Conservation (phyloP, 2,329 filamentous ascomycete species). For the Alternaria consortialis region DNA sequence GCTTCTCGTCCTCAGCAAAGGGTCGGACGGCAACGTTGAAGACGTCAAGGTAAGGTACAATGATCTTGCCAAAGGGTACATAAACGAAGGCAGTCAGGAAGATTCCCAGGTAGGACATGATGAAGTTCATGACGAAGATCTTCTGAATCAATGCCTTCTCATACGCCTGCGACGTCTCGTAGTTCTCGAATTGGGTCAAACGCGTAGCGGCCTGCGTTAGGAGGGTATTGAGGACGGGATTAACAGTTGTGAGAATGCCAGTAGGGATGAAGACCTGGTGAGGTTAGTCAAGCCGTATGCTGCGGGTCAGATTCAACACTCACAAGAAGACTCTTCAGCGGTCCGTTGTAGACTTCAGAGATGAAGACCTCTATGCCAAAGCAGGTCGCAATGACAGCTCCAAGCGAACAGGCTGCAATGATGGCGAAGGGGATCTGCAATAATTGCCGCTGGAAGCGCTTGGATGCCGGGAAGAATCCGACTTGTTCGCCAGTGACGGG, state of each 20-base stretch:
- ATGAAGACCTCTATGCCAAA: constrained; percentile 97
- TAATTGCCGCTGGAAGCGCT: constrained; percentile 78
- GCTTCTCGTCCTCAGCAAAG: constrained; percentile 78
- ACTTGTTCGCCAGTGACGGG: constrained; percentile 82
- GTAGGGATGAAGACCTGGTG: constrained; percentile 84
- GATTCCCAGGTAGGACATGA: constrained; percentile 87
- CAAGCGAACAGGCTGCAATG: constrained; percentile 74
- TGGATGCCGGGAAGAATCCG: constrained; percentile 77
- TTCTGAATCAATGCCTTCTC: constrained; percentile 88
- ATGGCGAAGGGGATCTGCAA: constrained; percentile 87
- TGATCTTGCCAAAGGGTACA: constrained; percentile 84
- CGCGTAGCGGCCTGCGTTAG: constrained; percentile 79
- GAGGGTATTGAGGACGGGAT: constrained; percentile 79
- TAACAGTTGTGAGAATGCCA: constrained; percentile 79
- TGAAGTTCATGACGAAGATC: constrained; percentile 95
- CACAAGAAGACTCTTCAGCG: constrained; percentile 84
- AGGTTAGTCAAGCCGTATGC: constrained; percentile 1
- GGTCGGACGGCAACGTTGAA: constrained; percentile 78
- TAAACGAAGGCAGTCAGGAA: constrained; percentile 94
- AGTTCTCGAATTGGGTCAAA: constrained; percentile 88
- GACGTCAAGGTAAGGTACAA: constrained; percentile 86
- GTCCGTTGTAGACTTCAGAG: constrained; percentile 89
- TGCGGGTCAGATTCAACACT: constrained; percentile 41
- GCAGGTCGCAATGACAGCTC: constrained; percentile 82
- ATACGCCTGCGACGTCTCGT: constrained; percentile 85